Percentiles rank a stretch among this genome's conserved stretches.
Conservation (phyloP, 768 basidiomycete species). For the Rhodocollybia butyracea region DNA sequence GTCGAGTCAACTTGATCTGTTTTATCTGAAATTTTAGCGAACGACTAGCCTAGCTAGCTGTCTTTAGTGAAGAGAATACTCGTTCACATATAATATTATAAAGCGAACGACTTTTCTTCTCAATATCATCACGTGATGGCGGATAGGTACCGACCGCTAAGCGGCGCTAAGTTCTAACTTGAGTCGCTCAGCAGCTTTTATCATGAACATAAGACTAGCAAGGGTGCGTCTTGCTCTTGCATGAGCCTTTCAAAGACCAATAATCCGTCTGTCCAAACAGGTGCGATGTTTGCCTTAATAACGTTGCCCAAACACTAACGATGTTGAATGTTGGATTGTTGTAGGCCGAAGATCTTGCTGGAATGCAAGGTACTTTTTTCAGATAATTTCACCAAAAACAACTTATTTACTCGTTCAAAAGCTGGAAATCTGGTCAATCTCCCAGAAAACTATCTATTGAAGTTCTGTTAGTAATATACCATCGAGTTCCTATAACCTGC, state of each 20-base stretch:
- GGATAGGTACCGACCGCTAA: too few relatives aligned
- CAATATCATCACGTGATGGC: too few relatives aligned
- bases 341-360: slow-evolving; percentile 83
- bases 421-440: slow-evolving; percentile 91
- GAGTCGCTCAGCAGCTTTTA: neutral
- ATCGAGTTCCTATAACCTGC: too few relatives aligned
- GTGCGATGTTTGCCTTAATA: slow-evolving; percentile 4
- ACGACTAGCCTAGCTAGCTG: too few relatives aligned
- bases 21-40: too few relatives aligned
- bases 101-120: too few relatives aligned
- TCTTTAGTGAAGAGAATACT: too few relatives aligned
- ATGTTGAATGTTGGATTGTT: slow-evolving; percentile 10
- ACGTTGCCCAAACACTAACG: neutral
- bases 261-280: neutral
- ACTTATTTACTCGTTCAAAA: slow-evolving; percentile 2
- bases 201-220: slow-evolving; percentile 44
- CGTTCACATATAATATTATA: too few relatives aligned
- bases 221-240: slow-evolving; percentile 30
- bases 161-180: neutral
- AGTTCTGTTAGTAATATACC: too few relatives aligned
- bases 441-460: slow-evolving; percentile 91
- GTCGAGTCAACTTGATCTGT: too few relatives aligned
- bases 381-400: neutral
- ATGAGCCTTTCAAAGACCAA: neutral
- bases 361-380: slow-evolving; percentile 59